Percentiles rank a stretch among this genome's conserved stretches.
These are phyloP conservation scores for Erythrophleum ivorense DNA, from an alignment of 331 rosid species.

Conservation along the genomic window DNA sequence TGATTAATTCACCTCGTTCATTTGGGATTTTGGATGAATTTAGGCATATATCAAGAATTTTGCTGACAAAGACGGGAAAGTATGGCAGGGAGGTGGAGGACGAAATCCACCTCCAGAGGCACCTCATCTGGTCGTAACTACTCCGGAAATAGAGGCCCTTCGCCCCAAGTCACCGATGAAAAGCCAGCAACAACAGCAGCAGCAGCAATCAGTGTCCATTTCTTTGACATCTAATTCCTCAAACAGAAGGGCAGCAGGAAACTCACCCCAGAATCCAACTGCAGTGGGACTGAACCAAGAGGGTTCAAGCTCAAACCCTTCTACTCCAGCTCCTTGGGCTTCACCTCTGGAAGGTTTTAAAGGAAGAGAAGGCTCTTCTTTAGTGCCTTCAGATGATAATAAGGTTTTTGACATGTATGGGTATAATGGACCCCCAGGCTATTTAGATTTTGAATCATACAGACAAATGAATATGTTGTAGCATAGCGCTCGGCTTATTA, in stretches of 20 bases:
- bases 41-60: constrained; percentile 86
- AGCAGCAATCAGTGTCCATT: constrained; percentile 67
- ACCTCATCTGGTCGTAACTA: constrained; percentile 93
- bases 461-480: constrained; percentile 83
- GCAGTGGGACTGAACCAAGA: constrained; percentile 61
- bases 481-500: constrained; percentile 27
- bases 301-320: constrained; percentile 68
- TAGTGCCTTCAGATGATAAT: constrained; percentile 72
- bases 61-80: constrained; percentile 91
- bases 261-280: constrained; percentile 70
- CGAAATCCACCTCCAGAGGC: constrained; percentile 98
- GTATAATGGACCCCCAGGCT: constrained; percentile 64
- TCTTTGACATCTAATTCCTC: constrained; percentile 62
- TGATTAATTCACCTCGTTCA: constrained; percentile 12
- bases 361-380: constrained; percentile 75
- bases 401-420: constrained; percentile 74
- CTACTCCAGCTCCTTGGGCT: constrained; percentile 80
- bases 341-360: constrained; percentile 75
- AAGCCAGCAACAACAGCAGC: constrained; percentile 96
- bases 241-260: constrained; percentile 77
- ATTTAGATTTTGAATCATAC: constrained; percentile 73
- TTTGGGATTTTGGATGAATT: constrained; percentile 30
- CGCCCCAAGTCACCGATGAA: constrained; percentile 99
- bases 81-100: constrained; percentile 99
- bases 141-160: constrained; percentile 91